Evolutionary conservation across 768 basidiomycete genomes (phyloP), one percentile per base, ranked within the genome.

Genomic region (Boletus speciosus): DNA sequence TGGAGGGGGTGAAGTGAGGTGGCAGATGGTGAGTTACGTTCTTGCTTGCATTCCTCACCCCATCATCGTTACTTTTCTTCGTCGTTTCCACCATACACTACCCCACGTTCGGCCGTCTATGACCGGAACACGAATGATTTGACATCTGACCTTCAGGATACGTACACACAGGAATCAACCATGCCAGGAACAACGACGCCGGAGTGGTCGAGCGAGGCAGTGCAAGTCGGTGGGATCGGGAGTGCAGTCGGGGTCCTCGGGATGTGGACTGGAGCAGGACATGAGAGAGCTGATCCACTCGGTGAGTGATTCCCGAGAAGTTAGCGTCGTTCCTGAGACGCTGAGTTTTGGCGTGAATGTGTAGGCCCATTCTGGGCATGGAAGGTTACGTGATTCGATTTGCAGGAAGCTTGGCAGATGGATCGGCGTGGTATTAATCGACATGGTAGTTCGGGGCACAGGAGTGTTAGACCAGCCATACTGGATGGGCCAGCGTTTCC

Each of bases 181-280:
- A 55, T 69, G 15, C 49, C 66, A 0, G 70, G 70, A 11, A 66
- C 74, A 16, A 61, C 64, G 19, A 55, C 55, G 5, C 70, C 76
- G 0, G 76, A 81, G 56, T 84, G 82, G 83, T 66, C 71, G 2
- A 77, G 74, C 12, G 82, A 85, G 55, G 79, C 75, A n/a, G 68
- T 84, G 0, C 83, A 85, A 55, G 64, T 84, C 11, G 84, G 84
- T 12, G 76, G 76, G 2, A 67, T 79, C 15, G 81, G 80, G 6
- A 80, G 80, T n/a, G 76, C 75, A 0, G 61, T 74, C 21, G 83
- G 84, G 9, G 64, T 81, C 2, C 68, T 85, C 2, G 83, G 82
- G 8, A 60, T 77, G 69, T 83, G 81, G 81, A 82, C 82, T 0
- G 79, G 80, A 8, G 76, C 76, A 14, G 62, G 62, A 16, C 81